Evolutionary conservation across 2,329 filamentous ascomycete genomes (phyloP), one percentile per base, ranked within the genome.

Genomic region (Nakataea oryzae): DNA sequence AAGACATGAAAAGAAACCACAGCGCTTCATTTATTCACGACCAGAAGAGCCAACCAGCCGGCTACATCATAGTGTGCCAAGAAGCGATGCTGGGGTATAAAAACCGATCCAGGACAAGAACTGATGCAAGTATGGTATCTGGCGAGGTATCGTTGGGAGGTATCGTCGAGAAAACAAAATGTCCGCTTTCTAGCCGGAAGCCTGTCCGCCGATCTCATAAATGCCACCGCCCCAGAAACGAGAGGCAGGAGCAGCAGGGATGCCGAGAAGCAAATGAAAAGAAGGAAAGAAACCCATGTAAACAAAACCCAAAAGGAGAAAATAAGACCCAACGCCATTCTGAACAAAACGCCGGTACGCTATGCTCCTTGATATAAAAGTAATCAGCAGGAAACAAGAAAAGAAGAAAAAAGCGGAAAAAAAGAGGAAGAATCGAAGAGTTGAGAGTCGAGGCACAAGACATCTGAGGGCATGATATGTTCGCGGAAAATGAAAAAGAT

Each of bases 291-390:
- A 64, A 59, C 62, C 63, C 62, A 64, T 67, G 57, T 60, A 63
- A 56, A 63, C 63, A 73, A 76, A 66, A 69, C 67, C 27, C 34
- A 57, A 61, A 56, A 61, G 28, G 13, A 56, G 5, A 50, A 50
- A 29, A n/a, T 26, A 58, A 60, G 58, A 2, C 50, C 14, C 24
- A 32, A 61, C 59, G n/a, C 50, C 54, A 26, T 56, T 55, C 54
- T 34, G 54, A 17, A 41, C 58, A 58, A 57, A 66, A 69, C 68
- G 66, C 69, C 67, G 29, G 59, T 65, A 65, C 63, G 63, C 64
- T 64, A 66, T 68, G 65, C 65, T 64, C 56, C 61, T 50, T 61
- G 56, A 62, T 58, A 62, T 58, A 47, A 32, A 28, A 58, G 58
- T 26, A 26, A 59, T 27, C 30, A 41, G 28, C 30, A 60, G 60